phyloP scores from a whole-genome alignment of 1,284 basidiomycete genomes.

The Apiotrichum laibachii region DNA sequence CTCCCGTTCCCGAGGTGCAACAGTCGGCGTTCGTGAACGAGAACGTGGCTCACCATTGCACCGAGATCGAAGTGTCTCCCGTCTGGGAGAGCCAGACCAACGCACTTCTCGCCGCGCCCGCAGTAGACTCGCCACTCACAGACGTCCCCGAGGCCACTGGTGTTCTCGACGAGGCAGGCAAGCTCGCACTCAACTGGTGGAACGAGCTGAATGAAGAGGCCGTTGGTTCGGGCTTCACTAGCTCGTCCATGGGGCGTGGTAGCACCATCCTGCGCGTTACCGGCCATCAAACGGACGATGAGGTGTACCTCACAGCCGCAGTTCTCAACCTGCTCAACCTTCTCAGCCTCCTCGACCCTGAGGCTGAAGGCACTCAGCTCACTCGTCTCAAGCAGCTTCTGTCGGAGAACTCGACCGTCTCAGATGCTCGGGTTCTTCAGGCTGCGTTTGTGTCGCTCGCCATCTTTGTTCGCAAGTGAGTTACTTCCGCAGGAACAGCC shows the following conservation, averaged over 20 bases:
- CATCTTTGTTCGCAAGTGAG: conserved; percentile 69
- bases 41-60: neutral
- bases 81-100: conserved; percentile 30
- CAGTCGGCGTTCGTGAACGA: conserved; percentile 28
- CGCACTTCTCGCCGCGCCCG: conserved; percentile 23
- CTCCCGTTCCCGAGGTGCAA: conserved; percentile 19
- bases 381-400: conserved; percentile 70
- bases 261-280: conserved; percentile 25
- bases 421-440: conserved; percentile 59
- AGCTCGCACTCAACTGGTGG: conserved; percentile 39
- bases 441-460: conserved; percentile 44
- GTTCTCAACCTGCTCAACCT: conserved; percentile 73
- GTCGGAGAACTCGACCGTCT: conserved; percentile 74
- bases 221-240: conserved; percentile 3
- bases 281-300: conserved; percentile 36
- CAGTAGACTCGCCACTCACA: conserved; percentile 14
- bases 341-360: conserved; percentile 69
- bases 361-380: conserved; percentile 69
- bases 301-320: conserved; percentile 42
- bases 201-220: conserved; percentile 30
- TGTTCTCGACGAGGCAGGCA: conserved; percentile 25
- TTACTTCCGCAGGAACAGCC: conserved; percentile 6
- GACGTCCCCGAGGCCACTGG: conserved; percentile 15
- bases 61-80: conserved; percentile 11
- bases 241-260: neutral